A percentile compares a stretch with the other conserved stretches of the same genome.
Conservation (phyloP, 805 yeast genomes). For the Clavispora carvajalis region DNA sequence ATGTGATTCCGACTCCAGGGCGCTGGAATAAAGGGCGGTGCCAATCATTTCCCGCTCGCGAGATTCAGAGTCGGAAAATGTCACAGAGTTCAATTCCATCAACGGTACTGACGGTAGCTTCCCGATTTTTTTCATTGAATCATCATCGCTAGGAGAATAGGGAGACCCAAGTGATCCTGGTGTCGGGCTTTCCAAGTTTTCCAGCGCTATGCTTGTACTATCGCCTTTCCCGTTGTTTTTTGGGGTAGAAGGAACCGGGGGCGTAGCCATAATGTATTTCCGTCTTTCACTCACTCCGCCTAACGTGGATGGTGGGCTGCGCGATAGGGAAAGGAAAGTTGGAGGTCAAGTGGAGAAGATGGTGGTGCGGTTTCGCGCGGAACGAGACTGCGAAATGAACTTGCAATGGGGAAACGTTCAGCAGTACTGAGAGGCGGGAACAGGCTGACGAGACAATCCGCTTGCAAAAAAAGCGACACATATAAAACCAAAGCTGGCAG, state of each 20-base stretch:
- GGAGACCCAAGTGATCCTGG: constrained; percentile 4
- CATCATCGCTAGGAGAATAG: constrained; percentile 1
- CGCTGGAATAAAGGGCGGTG: constrained; percentile 13
- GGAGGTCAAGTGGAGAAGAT: not conserved
- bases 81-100: constrained; percentile 4
- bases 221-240: not conserved
- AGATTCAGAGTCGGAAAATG: constrained; percentile 4
- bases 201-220: not conserved
- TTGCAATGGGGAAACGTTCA: not conserved
- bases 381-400: not conserved
- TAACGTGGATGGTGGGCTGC: not conserved
- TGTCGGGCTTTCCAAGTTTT: not conserved
- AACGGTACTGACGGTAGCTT: constrained; percentile 1
- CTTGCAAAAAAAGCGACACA: too few species aligned
- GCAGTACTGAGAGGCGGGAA: too few species aligned
- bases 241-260: not conserved
- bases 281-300: not conserved
- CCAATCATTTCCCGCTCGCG: constrained; percentile 4
- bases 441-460: too few species aligned
- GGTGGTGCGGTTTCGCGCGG: not conserved
- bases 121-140: not conserved
- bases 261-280: not conserved
- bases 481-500: too few species aligned
- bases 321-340: not conserved
- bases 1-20: constrained; percentile 16